Conservation (phyloP, 2,329 filamentous ascomycete species). For the Verticillium tricorpus region DNA sequence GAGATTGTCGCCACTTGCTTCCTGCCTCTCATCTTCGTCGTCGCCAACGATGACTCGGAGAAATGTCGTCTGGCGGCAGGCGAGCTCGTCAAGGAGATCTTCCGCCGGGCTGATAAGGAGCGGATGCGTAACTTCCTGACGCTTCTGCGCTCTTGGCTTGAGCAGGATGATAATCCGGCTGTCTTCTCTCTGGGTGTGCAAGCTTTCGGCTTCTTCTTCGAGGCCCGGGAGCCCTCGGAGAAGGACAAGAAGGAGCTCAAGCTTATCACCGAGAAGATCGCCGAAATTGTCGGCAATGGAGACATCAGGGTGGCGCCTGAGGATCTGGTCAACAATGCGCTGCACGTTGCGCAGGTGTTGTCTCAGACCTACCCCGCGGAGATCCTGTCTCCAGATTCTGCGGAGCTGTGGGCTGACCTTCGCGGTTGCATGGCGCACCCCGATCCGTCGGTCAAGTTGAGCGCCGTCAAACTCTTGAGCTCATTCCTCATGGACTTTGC, state of each 20-base stretch:
- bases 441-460: constrained; percentile 70
- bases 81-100: constrained; percentile 74
- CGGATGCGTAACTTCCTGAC: constrained; percentile 65
- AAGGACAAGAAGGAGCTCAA: constrained; percentile 65
- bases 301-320: constrained; percentile 53
- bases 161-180: constrained; percentile 65
- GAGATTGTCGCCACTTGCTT: constrained; percentile 80
- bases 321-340: constrained; percentile 69
- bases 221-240: constrained; percentile 53
- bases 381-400: constrained; percentile 55
- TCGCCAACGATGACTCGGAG: constrained; percentile 83
- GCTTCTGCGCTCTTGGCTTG: constrained; percentile 71
- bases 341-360: constrained; percentile 66
- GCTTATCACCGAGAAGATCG: constrained; percentile 52
- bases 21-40: constrained; percentile 76
- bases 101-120: constrained; percentile 71
- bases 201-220: constrained; percentile 79
- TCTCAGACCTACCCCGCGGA: constrained; percentile 60
- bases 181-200: constrained; percentile 73
- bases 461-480: constrained; percentile 68
- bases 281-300: constrained; percentile 49
- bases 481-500: constrained; percentile 79
- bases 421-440: constrained; percentile 67
- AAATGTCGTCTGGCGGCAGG: constrained; percentile 81
- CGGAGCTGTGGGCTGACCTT: constrained; percentile 67